Evolutionary conservation across 208 protist species (phyloP).

Genomic region (Crithidia expoeki): DNA sequence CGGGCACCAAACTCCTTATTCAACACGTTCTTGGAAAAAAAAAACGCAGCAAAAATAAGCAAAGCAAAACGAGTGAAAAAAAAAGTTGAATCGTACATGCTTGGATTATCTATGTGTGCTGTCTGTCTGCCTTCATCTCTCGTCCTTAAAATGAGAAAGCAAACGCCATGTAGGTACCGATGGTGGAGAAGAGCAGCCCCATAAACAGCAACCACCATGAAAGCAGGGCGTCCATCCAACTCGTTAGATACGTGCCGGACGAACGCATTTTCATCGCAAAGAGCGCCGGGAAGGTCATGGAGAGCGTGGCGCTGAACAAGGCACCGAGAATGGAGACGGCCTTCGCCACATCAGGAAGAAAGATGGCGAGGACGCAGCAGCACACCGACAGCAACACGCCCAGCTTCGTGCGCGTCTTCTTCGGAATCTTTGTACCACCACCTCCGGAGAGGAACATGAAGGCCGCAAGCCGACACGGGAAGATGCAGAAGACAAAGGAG

Average conservation of each 20-base stretch:
- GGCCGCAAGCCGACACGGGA: slow-evolving; percentile 65
- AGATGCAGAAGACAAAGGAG: slow-evolving; percentile 80
- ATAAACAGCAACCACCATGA: slow-evolving; percentile 50
- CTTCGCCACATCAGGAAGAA: slow-evolving; percentile 68
- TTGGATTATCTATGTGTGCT: background rate
- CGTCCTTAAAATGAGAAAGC: slow-evolving; percentile 26
- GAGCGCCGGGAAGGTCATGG: slow-evolving; percentile 77
- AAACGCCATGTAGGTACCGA: slow-evolving; percentile 63
- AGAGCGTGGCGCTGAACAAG: slow-evolving; percentile 77
- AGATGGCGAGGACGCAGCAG: slow-evolving; percentile 55
- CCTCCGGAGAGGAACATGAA: slow-evolving; percentile 77
- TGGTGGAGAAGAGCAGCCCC: slow-evolving; percentile 56
- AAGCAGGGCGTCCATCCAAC: slow-evolving; percentile 44
- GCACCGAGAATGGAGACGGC: slow-evolving; percentile 71
- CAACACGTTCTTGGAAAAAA: too few relatives aligned
- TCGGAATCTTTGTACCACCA: slow-evolving; percentile 56
- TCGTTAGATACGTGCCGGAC: slow-evolving; percentile 63
- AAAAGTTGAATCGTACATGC: too few relatives aligned
- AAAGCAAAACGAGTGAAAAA: too few relatives aligned
- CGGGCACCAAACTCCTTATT: too few relatives aligned
- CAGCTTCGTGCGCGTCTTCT: slow-evolving; percentile 51
- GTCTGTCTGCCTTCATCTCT: background rate
- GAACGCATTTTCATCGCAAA: slow-evolving; percentile 75
- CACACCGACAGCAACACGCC: slow-evolving; percentile 44
- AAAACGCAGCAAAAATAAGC: too few relatives aligned